phyloP scores from a whole-genome alignment of 176 grass and related monocot genomes.

The Carex scoparia region DNA sequence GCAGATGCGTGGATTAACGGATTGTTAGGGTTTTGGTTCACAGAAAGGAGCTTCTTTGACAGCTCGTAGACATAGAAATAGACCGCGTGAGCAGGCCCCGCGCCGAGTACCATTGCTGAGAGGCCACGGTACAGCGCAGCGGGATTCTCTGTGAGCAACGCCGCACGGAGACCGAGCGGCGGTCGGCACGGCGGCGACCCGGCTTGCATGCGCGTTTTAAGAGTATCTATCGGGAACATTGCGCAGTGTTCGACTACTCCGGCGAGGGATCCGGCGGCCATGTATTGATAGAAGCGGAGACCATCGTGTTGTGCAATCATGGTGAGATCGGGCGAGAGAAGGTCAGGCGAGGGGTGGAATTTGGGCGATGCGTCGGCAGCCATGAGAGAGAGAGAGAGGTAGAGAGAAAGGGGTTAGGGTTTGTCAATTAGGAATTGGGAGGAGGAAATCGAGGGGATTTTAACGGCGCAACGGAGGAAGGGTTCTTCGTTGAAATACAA shows the following conservation, averaged over 20 bases:
- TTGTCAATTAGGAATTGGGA: not conserved
- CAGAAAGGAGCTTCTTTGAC: constrained; percentile 49
- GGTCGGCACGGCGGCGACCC: constrained; percentile 42
- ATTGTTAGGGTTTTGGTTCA: constrained; percentile 60
- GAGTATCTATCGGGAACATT: constrained; percentile 90
- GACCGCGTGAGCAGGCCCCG: constrained; percentile 78
- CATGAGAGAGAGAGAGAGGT: constrained; percentile 28
- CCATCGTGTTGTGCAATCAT: constrained; percentile 53
- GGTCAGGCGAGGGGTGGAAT: constrained; percentile 40
- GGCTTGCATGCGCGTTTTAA: constrained; percentile 91
- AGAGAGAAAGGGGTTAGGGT: constrained; percentile 38
- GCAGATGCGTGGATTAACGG: constrained; percentile 64
- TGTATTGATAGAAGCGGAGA: constrained; percentile 89
- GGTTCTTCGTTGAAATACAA: constrained; percentile 43
- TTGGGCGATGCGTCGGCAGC: constrained; percentile 48
- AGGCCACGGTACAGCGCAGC: constrained; percentile 68
- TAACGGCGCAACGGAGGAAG: constrained; percentile 32
- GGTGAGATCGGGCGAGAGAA: constrained; percentile 24
- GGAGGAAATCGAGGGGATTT: constrained; percentile 21
- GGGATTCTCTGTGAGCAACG: constrained; percentile 38
- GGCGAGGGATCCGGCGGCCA: constrained; percentile 87
- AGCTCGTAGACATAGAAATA: constrained; percentile 90
- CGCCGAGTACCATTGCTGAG: constrained; percentile 77
- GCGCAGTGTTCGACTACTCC: constrained; percentile 83
- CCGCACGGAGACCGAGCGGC: constrained; percentile 19